Evolutionary conservation across 805 yeast species (phyloP), one percentile per base, ranked within the genome.

Genomic region (Cyberlindnera mrakii): DNA sequence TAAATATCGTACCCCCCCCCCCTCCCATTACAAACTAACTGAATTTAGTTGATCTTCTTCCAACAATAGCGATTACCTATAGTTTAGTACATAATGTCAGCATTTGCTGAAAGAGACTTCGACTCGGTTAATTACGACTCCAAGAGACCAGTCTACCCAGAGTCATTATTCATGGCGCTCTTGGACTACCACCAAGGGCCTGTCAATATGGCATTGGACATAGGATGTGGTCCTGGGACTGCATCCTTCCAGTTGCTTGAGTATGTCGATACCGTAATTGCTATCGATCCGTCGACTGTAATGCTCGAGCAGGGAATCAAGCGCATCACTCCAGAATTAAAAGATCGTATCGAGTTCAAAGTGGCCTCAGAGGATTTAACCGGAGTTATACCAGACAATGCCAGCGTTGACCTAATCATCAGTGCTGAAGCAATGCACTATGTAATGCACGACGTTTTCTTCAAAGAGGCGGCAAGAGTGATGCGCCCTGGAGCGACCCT

Each of bases 361-460:
- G 50, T 46, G 5, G 42, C 52, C 6, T 31, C 62, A 7, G 72
- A 63, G 45, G 51, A 60, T 20, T 37, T 62, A 36, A 33, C 53
- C 5, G 31, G 20, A 4, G 45, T 57, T 5, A 44, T 51, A 19
- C 43, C 59, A 6, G 49, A 44, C 5, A 57, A 55, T 25, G 52
- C 52, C 8, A 58, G 73, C 0, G 68, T 77, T 4, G 90, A 82
- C 55, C 45, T 82, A 47, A 66, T 82, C 10, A 68, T 80, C 4
- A 78, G 79, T 18, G 91, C 90, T 0, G 88, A 86, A 57, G 78
- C 85, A 36, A 73, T 76, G 15, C 95, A 85, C 58, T 85, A 91
- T 91, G 72, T 82, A 39, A 68, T 79, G 44, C 77, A 74, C 45
- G 70, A 64, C 0, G 51, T 51, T 30, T 78, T 77, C 53, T 78